These are phyloP conservation scores for Leccinum boreale DNA, from an alignment of 768 basidiomycete genomes.

Conservation along the genomic window DNA sequence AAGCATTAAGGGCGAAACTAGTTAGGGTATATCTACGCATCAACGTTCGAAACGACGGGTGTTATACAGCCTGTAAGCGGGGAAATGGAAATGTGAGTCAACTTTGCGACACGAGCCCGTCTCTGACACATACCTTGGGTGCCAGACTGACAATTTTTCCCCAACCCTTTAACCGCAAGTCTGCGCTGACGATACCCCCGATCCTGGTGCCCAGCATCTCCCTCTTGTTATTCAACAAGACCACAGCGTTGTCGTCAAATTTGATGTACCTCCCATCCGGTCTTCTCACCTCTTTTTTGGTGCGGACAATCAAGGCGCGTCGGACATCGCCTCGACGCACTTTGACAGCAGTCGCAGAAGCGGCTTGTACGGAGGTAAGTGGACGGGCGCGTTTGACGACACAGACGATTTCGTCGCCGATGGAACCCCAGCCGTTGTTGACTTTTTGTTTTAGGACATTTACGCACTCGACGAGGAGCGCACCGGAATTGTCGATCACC, in stretches of 20 bases:
- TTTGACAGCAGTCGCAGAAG: constrained; percentile 79
- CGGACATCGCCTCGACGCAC: constrained; percentile 92
- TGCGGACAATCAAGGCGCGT: constrained; percentile 93
- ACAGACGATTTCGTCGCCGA: constrained; percentile 95
- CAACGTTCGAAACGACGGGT: neutral
- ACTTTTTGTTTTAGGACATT: constrained; percentile 96
- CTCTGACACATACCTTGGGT: constrained; percentile 60
- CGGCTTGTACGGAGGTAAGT: constrained; percentile 59
- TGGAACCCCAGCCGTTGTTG: constrained; percentile 89
- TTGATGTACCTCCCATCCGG: constrained; percentile 85
- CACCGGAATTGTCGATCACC: constrained; percentile 98
- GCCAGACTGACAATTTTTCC: constrained; percentile 90
- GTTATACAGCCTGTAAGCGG: constrained; percentile 16
- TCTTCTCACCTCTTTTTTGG: constrained; percentile 79
- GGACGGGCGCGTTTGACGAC: constrained; percentile 92
- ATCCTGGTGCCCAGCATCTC: constrained; percentile 96
- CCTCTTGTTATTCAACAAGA: constrained; percentile 90
- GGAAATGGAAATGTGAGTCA: neutral
- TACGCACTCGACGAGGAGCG: constrained; percentile 91
- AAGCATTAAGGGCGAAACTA: neutral
- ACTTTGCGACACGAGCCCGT: neutral
- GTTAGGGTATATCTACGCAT: constrained; percentile 14
- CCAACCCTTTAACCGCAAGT: constrained; percentile 90
- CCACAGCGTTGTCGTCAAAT: constrained; percentile 97
- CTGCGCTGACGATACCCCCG: constrained; percentile 89